Base-by-base conservation (phyloP, 805 yeast genomes). In the Pichia nanzhaoensis region DNA sequence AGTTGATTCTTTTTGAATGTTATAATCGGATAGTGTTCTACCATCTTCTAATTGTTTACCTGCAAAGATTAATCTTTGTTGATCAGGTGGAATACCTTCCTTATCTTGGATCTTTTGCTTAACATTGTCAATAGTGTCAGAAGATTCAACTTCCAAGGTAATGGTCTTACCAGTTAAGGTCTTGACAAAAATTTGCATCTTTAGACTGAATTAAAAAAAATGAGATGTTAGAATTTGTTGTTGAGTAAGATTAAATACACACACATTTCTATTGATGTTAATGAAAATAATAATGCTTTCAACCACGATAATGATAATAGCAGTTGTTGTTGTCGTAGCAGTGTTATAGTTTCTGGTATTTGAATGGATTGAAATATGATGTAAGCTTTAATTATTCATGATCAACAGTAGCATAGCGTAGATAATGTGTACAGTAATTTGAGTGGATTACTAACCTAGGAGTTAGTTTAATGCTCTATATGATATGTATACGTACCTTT, bases 141-240 rank as follows among this genome's bases (percentile, higher is more conserved):
- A 86, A 51, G 95, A 87, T 73, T 88, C 96, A 58, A 88, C 93
- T 69, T 79, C 80, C 55, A 76, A 71, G 54, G 82, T 71, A 77
- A 93, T 91, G 69, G 98, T 84, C 88, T 91, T 91, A 78, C 98
- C 98, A 64, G 98, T 90, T 71, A 93, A 82, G 78, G 99, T 91
- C 79, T 91, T 93, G 76, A 93, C 98, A 78, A 93, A 93, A 79
- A 91, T 90, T 80, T 86, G 95, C 95, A 85, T 84, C 56, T 61
- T 70, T n/a, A n/a, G 53, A 57, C 60, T 59, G 45, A 21, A 49
- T 21, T 39, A 33, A 47, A 38, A 24, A 18, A 24, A 18, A n/a
- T 16, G 28, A 18, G 27, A 45, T 51, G 53, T 49, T 50, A 52
- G 53, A 32, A 39, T 33, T 22, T 12, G 28, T 24, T 32, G 28